Conservation (phyloP, 1,284 basidiomycete species). For the Testicularia cyperi region DNA sequence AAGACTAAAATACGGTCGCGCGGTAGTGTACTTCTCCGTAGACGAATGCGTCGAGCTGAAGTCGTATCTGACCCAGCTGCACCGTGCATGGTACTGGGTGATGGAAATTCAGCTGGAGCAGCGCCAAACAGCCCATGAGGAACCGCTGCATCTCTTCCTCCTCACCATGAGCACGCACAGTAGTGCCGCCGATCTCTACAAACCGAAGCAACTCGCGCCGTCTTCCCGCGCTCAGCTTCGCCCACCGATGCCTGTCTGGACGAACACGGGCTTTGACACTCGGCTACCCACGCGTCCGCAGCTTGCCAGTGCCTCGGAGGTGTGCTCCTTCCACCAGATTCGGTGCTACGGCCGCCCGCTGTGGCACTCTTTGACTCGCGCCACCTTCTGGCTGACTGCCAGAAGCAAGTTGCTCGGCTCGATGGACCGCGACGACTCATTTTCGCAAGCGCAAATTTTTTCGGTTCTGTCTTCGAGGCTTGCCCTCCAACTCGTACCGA, state of each 20-base stretch:
- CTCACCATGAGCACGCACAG: too few relatives aligned
- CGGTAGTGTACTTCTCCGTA: too few relatives aligned
- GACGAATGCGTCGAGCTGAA: too few relatives aligned
- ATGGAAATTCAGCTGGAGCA: too few relatives aligned
- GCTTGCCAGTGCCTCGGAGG: not conserved
- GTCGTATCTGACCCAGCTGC: too few relatives aligned
- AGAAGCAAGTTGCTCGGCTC: not conserved
- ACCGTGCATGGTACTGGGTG: too few relatives aligned
- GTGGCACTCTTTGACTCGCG: not conserved
- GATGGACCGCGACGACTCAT: not conserved
- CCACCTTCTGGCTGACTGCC: not conserved
- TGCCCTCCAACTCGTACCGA: not conserved
- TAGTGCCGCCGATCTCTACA: not conserved
- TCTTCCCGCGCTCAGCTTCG: not conserved
- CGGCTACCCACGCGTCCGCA: not conserved
- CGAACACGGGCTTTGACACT: not conserved
- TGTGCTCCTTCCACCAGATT: not conserved
- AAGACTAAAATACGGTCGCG: too few relatives aligned
- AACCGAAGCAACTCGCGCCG: not conserved
- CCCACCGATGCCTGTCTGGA: not conserved
- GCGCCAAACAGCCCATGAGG: too few relatives aligned
- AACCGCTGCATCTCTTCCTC: too few relatives aligned
- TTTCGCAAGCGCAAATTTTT: not conserved
- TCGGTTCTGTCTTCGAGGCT: not conserved
- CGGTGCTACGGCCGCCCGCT: not conserved